These are phyloP conservation scores for Cryptosporidium tyzzeri DNA, from an alignment of 169 alveolate genomes.

Conservation along the genomic window DNA sequence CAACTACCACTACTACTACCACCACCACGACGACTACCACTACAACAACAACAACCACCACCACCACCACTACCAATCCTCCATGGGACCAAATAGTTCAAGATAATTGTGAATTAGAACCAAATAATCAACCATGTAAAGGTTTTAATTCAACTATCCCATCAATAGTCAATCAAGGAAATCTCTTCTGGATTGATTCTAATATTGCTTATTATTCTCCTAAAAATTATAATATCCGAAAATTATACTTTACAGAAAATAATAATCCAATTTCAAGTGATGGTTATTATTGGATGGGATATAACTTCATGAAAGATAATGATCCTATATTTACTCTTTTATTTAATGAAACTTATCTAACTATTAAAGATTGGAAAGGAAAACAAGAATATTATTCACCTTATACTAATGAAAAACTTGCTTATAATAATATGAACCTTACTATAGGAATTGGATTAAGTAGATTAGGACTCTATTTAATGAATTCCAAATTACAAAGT, in stretches of 20 bases:
- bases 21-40: background rate
- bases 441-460: constrained; percentile 32
- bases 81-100: constrained; percentile 25
- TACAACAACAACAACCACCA: background rate
- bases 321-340: constrained; percentile 11
- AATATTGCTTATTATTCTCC: background rate
- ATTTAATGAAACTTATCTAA: constrained; percentile 44
- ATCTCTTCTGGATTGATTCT: constrained; percentile 6
- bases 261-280: constrained; percentile 44
- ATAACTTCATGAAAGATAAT: constrained; percentile 14
- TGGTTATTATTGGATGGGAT: constrained; percentile 62
- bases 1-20: background rate
- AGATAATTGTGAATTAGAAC: constrained; percentile 1
- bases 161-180: background rate
- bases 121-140: background rate
- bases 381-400: constrained; percentile 46
- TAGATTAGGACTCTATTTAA: constrained; percentile 46
- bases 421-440: constrained; percentile 16
- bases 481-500: constrained; percentile 26
- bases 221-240: background rate
- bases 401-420: constrained; percentile 42
- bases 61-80: constrained; percentile 20
- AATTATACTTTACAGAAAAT: constrained; percentile 48
- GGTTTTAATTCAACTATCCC: constrained; percentile 15
- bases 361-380: constrained; percentile 55